Evolutionary conservation across 805 yeast species (phyloP).

Genomic region (Debaryomyces prosopidis): DNA sequence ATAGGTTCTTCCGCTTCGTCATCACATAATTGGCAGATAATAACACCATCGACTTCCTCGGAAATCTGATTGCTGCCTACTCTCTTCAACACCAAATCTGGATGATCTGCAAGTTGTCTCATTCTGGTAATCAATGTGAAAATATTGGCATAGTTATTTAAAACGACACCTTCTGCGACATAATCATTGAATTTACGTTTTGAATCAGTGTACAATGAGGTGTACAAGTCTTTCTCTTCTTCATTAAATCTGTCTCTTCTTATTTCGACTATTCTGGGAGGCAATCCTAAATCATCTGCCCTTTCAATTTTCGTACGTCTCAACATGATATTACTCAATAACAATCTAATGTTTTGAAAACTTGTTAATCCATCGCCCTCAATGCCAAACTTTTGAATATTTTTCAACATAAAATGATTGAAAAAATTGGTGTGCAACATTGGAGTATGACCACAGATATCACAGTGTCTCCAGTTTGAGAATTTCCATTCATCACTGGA

Average conservation of each 20-base stretch:
- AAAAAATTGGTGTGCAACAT: conserved; percentile 95
- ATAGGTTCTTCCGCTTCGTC: conserved; percentile 99
- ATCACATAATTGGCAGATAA: conserved; percentile 88
- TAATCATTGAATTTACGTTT: conserved; percentile 86
- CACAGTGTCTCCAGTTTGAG: conserved; percentile 81
- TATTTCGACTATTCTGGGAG: conserved; percentile 91
- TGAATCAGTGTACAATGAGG: conserved; percentile 82
- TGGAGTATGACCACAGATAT: conserved; percentile 83
- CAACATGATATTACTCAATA: conserved; percentile 81
- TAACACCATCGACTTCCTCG: conserved; percentile 51
- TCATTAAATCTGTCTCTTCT: conserved; percentile 87
- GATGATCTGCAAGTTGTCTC: conserved; percentile 98
- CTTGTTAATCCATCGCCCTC: conserved; percentile 80
- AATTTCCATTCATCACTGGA: conserved; percentile 81
- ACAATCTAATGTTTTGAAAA: conserved; percentile 70
- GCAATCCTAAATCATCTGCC: conserved; percentile 96
- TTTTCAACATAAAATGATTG: conserved; percentile 93
- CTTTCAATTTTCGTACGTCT: conserved; percentile 94
- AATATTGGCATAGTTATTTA: conserved; percentile 95
- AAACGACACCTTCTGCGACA: conserved; percentile 94
- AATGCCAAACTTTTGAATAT: conserved; percentile 83
- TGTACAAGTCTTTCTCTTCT: conserved; percentile 91
- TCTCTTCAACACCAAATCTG: conserved; percentile 85
- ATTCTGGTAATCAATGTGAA: conserved; percentile 94
- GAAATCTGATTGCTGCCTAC: conserved; percentile 43